These are phyloP conservation scores for Macrolepiota albuminosa DNA, from an alignment of 768 basidiomycete genomes.

Conservation along the genomic window DNA sequence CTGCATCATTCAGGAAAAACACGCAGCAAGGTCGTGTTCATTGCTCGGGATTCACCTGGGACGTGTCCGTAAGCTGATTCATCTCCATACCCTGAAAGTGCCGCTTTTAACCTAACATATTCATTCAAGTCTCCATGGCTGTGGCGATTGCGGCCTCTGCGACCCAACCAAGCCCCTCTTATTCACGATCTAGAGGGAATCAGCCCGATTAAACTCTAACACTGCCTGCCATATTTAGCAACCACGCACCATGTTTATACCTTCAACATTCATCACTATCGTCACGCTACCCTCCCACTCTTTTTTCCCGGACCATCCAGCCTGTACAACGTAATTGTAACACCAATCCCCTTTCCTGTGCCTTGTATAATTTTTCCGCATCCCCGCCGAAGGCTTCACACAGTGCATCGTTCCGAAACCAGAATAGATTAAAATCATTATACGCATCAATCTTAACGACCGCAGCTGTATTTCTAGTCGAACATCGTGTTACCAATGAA, in stretches of 20 bases:
- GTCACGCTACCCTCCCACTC: neutral
- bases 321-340: neutral
- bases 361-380: neutral
- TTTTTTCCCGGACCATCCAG: neutral
- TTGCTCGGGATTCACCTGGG: conserved; percentile 14
- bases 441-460: conserved; percentile 11
- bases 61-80: conserved; percentile 15
- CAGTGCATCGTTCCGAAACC: neutral
- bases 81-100: neutral
- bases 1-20: conserved; percentile 14
- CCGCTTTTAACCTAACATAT: conserved; percentile 3
- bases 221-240: neutral
- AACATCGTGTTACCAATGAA: conserved; percentile 3
- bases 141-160: conserved; percentile 13
- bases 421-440: conserved; percentile 14
- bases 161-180: conserved; percentile 9
- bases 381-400: neutral
- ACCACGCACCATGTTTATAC: conserved; percentile 4
- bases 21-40: conserved; percentile 16
- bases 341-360: neutral
- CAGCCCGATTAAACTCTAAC: neutral
- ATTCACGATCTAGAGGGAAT: neutral
- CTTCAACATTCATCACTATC: neutral
- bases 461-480: conserved; percentile 4
- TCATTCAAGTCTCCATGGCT: conserved; percentile 10